Percentiles rank a stretch among this genome's conserved stretches.
These are phyloP conservation scores for Glycyrrhiza uralensis DNA, from an alignment of 306 rosid genomes.

Conservation along the genomic window DNA sequence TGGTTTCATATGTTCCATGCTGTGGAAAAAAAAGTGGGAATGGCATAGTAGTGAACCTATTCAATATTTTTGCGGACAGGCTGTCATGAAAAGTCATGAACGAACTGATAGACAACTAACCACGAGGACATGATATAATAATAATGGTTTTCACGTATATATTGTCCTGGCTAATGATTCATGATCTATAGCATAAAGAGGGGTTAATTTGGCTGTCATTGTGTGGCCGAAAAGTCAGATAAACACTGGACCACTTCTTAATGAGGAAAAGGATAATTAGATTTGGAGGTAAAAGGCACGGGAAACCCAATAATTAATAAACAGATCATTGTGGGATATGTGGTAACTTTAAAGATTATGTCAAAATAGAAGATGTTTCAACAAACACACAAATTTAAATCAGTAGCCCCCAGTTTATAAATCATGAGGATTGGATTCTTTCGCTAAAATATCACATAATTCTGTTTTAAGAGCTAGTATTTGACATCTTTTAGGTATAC, in stretches of 20 bases:
- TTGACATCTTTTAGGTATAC: background rate
- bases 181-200: slow-evolving; percentile 15
- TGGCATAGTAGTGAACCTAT: background rate
- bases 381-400: background rate
- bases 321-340: background rate
- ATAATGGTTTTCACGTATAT: slow-evolving; percentile 20
- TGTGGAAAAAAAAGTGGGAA: background rate
- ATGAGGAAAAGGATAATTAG: background rate
- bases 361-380: background rate
- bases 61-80: slow-evolving; percentile 11
- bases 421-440: background rate
- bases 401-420: background rate
- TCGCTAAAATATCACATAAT: background rate
- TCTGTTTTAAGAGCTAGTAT: background rate
- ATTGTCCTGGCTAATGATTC: background rate
- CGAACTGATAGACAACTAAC: slow-evolving; percentile 14
- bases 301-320: background rate
- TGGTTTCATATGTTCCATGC: slow-evolving; percentile 23
- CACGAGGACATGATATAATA: slow-evolving; percentile 20
- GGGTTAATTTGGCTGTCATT: slow-evolving; percentile 8
- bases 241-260: slow-evolving; percentile 22
- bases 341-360: background rate
- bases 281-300: background rate
- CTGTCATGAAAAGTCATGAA: slow-evolving; percentile 35
- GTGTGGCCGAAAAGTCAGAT: slow-evolving; percentile 39